phyloP scores from a whole-genome alignment of 1,284 basidiomycete species.

The Crepidotus sp. region DNA sequence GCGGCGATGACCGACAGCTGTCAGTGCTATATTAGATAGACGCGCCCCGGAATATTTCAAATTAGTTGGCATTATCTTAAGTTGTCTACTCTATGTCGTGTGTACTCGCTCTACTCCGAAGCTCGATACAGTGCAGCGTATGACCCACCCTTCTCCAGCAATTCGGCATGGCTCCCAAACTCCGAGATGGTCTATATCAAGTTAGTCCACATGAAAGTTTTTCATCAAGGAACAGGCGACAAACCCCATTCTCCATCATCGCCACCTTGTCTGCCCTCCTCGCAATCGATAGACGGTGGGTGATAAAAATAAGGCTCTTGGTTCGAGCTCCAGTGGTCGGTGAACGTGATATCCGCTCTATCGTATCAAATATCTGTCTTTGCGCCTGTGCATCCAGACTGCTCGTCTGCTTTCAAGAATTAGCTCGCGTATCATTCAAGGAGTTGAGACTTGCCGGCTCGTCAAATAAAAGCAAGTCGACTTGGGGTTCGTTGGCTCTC shows the following conservation, averaged over 20 bases:
- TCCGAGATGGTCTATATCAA: slow-evolving; percentile 59
- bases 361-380: slow-evolving; percentile 66
- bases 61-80: too few species aligned
- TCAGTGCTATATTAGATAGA: too few species aligned
- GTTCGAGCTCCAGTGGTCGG: slow-evolving; percentile 40
- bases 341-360: slow-evolving; percentile 50
- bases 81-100: too few species aligned
- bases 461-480: slow-evolving; percentile 74
- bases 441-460: slow-evolving; percentile 49
- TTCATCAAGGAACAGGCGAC: slow-evolving; percentile 19
- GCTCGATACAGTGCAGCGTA: slow-evolving; percentile 67
- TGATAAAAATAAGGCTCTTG: slow-evolving; percentile 77
- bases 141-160: slow-evolving; percentile 51
- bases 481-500: slow-evolving; percentile 63
- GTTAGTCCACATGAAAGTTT: slow-evolving; percentile 1
- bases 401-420: slow-evolving; percentile 40
- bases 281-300: slow-evolving; percentile 73
- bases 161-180: slow-evolving; percentile 70
- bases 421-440: slow-evolving; percentile 1
- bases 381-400: slow-evolving; percentile 78
- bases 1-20: too few species aligned
- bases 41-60: too few species aligned
- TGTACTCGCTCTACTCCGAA: slow-evolving; percentile 11
- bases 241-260: slow-evolving; percentile 76
- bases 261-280: slow-evolving; percentile 75